phyloP scores from a whole-genome alignment of 495 filamentous ascomycete genomes.

The Entonaema liquescens region DNA sequence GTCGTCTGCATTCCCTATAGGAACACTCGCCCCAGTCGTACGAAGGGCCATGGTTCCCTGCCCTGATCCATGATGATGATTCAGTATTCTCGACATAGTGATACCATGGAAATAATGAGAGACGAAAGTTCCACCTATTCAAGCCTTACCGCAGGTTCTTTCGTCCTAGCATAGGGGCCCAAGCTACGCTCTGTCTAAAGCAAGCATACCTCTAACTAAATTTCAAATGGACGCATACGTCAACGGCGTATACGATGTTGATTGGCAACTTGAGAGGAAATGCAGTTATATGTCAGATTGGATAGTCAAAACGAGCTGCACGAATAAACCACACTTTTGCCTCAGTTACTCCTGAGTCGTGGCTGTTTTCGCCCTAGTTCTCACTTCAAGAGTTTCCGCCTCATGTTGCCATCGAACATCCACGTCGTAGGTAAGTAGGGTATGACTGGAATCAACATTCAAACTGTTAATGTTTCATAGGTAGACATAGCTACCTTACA shows the following conservation, averaged over 20 bases:
- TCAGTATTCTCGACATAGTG: neutral
- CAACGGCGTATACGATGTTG: neutral
- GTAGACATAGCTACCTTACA: too few species aligned
- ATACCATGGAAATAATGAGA: neutral
- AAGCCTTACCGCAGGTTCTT: neutral
- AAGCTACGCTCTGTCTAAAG: neutral
- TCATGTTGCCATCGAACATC: too few species aligned
- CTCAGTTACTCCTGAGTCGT: neutral
- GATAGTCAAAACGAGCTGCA: neutral
- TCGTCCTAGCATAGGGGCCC: neutral
- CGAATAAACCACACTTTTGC: neutral
- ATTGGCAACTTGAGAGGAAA: neutral
- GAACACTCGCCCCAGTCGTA: neutral
- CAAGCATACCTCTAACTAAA: neutral
- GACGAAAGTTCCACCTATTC: neutral
- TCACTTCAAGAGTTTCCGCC: neutral
- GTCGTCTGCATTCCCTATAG: neutral
- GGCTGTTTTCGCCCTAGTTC: neutral
- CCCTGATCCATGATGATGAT: neutral
- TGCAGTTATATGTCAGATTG: neutral
- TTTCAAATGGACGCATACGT: neutral
- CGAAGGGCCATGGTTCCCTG: neutral
- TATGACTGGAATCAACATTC: too few species aligned
- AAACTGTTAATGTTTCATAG: too few species aligned
- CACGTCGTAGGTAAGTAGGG: too few species aligned